Evolutionary conservation across 306 rosid genomes (phyloP), one percentile per base, ranked within the genome.

Genomic region (Abrus pulchellus): DNA sequence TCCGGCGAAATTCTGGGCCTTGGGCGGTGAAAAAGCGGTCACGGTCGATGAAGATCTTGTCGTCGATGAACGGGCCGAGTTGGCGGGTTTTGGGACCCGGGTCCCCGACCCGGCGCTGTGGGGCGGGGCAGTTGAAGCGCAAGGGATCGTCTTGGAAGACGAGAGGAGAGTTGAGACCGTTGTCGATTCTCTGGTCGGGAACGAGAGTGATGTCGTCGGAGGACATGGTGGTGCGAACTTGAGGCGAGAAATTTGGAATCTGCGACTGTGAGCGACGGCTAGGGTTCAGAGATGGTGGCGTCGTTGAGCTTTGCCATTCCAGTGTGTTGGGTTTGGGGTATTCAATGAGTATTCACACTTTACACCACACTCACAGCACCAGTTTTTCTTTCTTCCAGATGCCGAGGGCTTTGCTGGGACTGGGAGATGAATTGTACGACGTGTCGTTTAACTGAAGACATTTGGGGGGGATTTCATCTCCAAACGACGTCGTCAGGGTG

Each of bases 61-160:
- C 94, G 62, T 87, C 98, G 52, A 95, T 77, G 84, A 89, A 95
- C 2, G 92, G 82, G 65, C 88, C 86, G 54, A 90, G 91, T 44
- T 93, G 92, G 9, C 94, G 86, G 77, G 98, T 86, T 60, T 91
- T 93, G 5, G 94, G 90, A 53, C 64, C 84, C 59, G 89, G 83
- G 83, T 90, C 92, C 0, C 82, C 84, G 78, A 86, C 87, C 14
- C 93, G 97, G 33, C 89, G 89, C 76, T 81, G 96, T 1, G 90
- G 80, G 1, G 88, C 27, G 13, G 80, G 83, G 77, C 90, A 89
- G 76, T 72, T 88, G 90, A 91, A 95, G 65, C 97, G 90, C 72
- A 90, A 30, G 78, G 90, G 2, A 1, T 89, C 89, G 61, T 87
- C 92, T 82, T 72, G 97, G 85, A 90, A 96, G 34, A 90, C 88